Evolutionary conservation across 352 stramenopile genomes (phyloP).

Genomic region (Globisporangium takayamanum): DNA sequence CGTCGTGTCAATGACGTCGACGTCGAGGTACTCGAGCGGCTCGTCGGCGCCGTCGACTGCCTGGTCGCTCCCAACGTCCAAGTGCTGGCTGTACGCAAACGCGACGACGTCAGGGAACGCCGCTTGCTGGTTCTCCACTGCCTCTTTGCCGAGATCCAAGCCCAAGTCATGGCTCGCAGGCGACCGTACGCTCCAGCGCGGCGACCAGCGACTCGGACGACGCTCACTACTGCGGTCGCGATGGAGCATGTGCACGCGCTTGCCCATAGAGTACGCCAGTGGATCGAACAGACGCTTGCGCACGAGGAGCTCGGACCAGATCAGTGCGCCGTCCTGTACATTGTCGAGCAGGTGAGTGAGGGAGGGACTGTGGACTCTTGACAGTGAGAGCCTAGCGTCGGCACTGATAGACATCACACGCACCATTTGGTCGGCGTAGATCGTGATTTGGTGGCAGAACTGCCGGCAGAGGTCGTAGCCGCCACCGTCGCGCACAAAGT

Average conservation of each 20-base stretch:
- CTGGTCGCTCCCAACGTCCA: conserved; percentile 6
- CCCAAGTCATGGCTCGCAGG: conserved; percentile 19
- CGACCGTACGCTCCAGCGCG: conserved; percentile 12
- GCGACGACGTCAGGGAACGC: conserved; percentile 44
- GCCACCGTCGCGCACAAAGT: conserved; percentile 53
- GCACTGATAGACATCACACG: not conserved
- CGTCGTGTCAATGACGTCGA: conserved; percentile 86
- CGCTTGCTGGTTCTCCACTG: conserved; percentile 44
- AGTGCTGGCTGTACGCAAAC: conserved; percentile 46
- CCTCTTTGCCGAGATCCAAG: conserved; percentile 36
- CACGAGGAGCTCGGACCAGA: conserved; percentile 53
- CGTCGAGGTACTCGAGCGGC: conserved; percentile 52
- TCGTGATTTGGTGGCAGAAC: conserved; percentile 63
- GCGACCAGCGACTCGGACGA: not conserved
- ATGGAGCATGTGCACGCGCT: conserved; percentile 45
- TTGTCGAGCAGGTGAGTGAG: not conserved
- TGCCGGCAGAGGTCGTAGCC: conserved; percentile 45
- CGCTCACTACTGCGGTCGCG: conserved; percentile 15
- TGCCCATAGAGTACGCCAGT: conserved; percentile 48
- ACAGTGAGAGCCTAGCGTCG: not conserved
- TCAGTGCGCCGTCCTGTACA: conserved; percentile 55
- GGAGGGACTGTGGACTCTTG: not conserved
- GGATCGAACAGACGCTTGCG: conserved; percentile 31
- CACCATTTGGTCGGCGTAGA: conserved; percentile 58
- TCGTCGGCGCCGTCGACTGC: conserved; percentile 7